Conservation (phyloP, 2,329 filamentous ascomycete genomes). For the Orbilia javanica region DNA sequence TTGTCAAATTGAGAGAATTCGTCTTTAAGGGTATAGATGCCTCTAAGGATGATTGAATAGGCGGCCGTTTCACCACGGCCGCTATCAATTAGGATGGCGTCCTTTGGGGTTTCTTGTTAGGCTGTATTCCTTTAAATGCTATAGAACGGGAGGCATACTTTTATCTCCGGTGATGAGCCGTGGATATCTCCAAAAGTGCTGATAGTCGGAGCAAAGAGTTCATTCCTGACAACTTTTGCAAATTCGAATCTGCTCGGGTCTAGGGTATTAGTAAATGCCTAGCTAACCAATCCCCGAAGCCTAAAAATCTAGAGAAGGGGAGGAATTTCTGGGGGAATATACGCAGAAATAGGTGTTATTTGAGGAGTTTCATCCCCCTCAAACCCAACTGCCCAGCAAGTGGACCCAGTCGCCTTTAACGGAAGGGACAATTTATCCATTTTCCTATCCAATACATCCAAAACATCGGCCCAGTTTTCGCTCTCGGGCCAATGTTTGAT, state of each 20-base stretch:
- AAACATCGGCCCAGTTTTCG: slow-evolving; percentile 30
- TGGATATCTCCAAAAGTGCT: slow-evolving; percentile 1
- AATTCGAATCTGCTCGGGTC: slow-evolving; percentile 9
- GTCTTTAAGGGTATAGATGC: slow-evolving; percentile 19
- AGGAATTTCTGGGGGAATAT: not conserved
- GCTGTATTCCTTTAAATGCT: not conserved
- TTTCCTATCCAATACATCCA: slow-evolving; percentile 21
- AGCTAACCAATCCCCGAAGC: not conserved
- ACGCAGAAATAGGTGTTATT: slow-evolving; percentile 1
- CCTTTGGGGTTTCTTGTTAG: slow-evolving; percentile 13
- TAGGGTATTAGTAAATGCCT: not conserved
- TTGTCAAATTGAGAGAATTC: not conserved
- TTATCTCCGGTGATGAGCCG: not conserved
- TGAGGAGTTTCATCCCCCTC: not conserved
- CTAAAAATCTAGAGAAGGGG: not conserved
- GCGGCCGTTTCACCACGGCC: slow-evolving; percentile 30
- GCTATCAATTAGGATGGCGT: slow-evolving; percentile 38
- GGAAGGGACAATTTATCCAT: slow-evolving; percentile 20
- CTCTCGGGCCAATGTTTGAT: slow-evolving; percentile 34
- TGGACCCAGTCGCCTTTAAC: not conserved
- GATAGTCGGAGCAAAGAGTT: not conserved
- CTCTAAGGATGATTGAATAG: slow-evolving; percentile 15
- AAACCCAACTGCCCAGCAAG: not conserved
- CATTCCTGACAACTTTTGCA: not conserved
- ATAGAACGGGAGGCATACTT: not conserved